Evolutionary conservation across 768 basidiomycete species (phyloP).

Genomic region (Tylopilus felleus): DNA sequence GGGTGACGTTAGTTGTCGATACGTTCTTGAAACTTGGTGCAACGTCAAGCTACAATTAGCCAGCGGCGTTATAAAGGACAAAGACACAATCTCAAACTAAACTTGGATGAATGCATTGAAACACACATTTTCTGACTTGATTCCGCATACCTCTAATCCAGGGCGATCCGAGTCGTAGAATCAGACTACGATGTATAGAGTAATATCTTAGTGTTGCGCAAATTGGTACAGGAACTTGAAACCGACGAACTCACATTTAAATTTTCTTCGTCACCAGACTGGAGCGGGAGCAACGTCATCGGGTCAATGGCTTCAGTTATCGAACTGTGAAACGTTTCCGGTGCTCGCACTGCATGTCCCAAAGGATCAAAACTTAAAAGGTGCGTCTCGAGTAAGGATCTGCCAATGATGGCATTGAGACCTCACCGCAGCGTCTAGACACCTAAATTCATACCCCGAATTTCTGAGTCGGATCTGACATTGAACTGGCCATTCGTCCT

Average conservation of each 20-base stretch:
- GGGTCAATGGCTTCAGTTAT: neutral
- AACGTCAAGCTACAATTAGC: conserved; percentile 8
- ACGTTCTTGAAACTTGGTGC: conserved; percentile 5
- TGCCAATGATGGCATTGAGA: neutral
- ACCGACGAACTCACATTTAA: neutral
- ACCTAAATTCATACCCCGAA: too few relatives aligned
- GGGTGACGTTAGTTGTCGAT: neutral
- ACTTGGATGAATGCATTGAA: neutral
- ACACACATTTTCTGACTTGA: neutral
- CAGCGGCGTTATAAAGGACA: conserved; percentile 6
- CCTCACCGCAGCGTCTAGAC: neutral
- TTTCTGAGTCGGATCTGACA: neutral
- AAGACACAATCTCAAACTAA: neutral
- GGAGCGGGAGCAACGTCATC: neutral
- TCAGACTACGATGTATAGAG: neutral
- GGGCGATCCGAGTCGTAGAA: neutral
- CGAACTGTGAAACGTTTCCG: neutral
- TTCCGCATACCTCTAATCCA: neutral
- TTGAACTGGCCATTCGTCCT: too few relatives aligned
- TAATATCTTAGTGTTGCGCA: neutral
- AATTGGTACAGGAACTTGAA: neutral
- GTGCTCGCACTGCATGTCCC: neutral
- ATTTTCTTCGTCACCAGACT: too few relatives aligned
- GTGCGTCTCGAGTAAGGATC: neutral
- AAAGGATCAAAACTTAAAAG: neutral